Percentiles rank a stretch among this genome's conserved stretches.
Conservation (phyloP, 2,329 filamentous ascomycete species). For the Beauveria rudraprayagi region DNA sequence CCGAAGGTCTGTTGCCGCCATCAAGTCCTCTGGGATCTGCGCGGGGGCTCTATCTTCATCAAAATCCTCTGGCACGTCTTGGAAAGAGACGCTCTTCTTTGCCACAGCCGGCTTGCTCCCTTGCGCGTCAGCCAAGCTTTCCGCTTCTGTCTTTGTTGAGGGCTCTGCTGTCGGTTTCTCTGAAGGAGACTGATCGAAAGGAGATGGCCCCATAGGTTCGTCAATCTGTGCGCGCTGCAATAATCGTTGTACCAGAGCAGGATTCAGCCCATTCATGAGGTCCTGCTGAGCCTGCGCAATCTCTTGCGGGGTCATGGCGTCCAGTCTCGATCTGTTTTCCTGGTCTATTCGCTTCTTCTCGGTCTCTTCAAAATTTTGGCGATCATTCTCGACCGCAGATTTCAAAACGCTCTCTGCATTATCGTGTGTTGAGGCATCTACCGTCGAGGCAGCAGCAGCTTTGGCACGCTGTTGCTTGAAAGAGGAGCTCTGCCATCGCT, state of each 20-base stretch:
- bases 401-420: conserved; percentile 7
- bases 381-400: not conserved
- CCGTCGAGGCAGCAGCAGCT: conserved; percentile 10
- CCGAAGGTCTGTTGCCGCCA: conserved; percentile 32
- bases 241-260: conserved; percentile 67
- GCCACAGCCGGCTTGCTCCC: conserved; percentile 7
- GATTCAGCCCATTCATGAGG: conserved; percentile 68
- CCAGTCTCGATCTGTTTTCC: conserved; percentile 69
- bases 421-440: not conserved
- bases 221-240: conserved; percentile 71
- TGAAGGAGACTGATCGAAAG: conserved; percentile 31
- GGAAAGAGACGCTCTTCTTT: conserved; percentile 19
- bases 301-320: conserved; percentile 71
- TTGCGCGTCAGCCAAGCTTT: not conserved
- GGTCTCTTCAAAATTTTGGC: conserved; percentile 30
- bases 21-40: conserved; percentile 33
- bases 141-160: not conserved
- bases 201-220: conserved; percentile 38
- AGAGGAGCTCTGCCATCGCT: conserved; percentile 61
- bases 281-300: conserved; percentile 76
- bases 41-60: conserved; percentile 36
- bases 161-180: conserved; percentile 11
- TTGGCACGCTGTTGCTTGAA: conserved; percentile 58
- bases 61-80: conserved; percentile 21
- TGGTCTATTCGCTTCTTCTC: conserved; percentile 70